Conservation (phyloP, 2,329 filamentous ascomycete species). For the Tolypocladium album region DNA sequence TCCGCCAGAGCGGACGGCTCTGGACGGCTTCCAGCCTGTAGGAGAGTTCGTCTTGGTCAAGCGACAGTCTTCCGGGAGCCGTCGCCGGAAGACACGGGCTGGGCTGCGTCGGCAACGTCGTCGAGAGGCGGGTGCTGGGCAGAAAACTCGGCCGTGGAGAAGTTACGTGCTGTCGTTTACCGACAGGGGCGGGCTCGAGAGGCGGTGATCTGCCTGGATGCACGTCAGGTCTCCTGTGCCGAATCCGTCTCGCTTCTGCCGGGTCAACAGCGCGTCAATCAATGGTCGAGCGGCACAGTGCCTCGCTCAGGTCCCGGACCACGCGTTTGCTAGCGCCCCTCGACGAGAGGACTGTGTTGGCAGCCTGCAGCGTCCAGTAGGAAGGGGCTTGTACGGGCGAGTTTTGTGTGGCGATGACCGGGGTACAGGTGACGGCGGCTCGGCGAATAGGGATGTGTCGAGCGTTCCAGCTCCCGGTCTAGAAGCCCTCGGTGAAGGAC, state of each 20-base stretch:
- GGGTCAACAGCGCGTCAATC: background rate
- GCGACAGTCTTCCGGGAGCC: slow-evolving; percentile 34
- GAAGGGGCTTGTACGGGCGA: slow-evolving; percentile 1
- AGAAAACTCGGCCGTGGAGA: background rate
- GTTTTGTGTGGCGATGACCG: slow-evolving; percentile 5
- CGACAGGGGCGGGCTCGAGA: background rate
- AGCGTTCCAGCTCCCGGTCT: background rate
- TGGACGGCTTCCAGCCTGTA: slow-evolving; percentile 58
- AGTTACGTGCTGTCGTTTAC: background rate
- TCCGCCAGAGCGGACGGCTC: slow-evolving; percentile 68
- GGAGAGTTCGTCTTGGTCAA: slow-evolving; percentile 46
- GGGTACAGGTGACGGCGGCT: background rate
- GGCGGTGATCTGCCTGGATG: background rate
- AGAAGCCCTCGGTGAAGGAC: background rate
- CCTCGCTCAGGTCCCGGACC: background rate
- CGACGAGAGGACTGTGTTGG: slow-evolving; percentile 1
- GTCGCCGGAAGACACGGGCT: slow-evolving; percentile 15
- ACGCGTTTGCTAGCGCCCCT: background rate
- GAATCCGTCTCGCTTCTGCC: background rate
- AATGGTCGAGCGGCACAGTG: background rate
- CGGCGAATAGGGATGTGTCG: background rate
- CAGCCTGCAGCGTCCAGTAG: slow-evolving; percentile 1
- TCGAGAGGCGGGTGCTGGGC: slow-evolving; percentile 2
- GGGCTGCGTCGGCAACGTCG: background rate
- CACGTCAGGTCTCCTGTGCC: background rate